These are phyloP conservation scores for Rhizophlyctis rosea DNA, from an alignment of 192 early-diverging fungal species.

Conservation along the genomic window DNA sequence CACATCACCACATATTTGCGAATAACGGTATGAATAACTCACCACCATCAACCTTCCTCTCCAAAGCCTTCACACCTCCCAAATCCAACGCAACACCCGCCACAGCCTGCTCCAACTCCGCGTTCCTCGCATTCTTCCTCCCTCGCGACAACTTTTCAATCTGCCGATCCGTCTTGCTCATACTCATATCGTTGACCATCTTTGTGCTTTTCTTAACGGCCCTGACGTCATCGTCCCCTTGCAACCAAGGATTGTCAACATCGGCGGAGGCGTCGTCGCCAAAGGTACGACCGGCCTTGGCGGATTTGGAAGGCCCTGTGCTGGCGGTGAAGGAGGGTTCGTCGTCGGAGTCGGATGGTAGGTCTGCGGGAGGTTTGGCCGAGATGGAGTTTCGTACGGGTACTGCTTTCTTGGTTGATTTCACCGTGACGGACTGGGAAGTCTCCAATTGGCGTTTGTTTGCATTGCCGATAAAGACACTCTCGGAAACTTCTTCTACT, in stretches of 20 bases:
- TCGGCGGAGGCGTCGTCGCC: background rate
- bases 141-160: slow-evolving; percentile 64
- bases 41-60: too few species aligned
- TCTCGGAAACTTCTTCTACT: slow-evolving; percentile 18
- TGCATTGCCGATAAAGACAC: slow-evolving; percentile 14
- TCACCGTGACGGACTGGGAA: background rate
- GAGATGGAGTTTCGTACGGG: too few species aligned
- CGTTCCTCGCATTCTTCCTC: slow-evolving; percentile 35
- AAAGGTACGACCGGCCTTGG: background rate
- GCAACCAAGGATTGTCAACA: slow-evolving; percentile 78
- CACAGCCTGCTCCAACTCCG: slow-evolving; percentile 34
- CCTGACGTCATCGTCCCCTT: slow-evolving; percentile 25
- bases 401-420: background rate
- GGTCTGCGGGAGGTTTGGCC: background rate
- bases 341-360: background rate
- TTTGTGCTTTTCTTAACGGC: slow-evolving; percentile 56
- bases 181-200: slow-evolving; percentile 46
- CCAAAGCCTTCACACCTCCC: slow-evolving; percentile 58
- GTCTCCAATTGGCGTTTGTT: slow-evolving; percentile 8
- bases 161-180: slow-evolving; percentile 62
- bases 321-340: too few species aligned
- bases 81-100: slow-evolving; percentile 70
- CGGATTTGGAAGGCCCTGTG: background rate
- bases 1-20: too few species aligned
- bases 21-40: too few species aligned